Conservation (phyloP, 1,284 basidiomycete genomes). For the Moesziomyces sp. region DNA sequence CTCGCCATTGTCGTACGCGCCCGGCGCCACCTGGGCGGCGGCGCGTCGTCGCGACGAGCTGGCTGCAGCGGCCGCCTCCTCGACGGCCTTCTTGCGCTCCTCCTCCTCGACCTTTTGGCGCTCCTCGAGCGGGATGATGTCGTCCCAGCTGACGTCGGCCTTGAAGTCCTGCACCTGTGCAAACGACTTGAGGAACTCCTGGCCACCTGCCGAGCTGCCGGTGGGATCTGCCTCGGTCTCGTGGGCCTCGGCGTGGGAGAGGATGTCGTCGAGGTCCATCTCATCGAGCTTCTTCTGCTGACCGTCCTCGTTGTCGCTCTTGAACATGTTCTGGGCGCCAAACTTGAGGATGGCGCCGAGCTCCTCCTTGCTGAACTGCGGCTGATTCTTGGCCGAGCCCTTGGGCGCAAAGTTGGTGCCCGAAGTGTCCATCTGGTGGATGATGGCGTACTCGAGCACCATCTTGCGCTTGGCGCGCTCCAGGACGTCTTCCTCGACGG, state of each 20-base stretch:
- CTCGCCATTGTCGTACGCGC: conserved; percentile 76
- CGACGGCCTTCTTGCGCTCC: conserved; percentile 70
- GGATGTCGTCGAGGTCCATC: conserved; percentile 98
- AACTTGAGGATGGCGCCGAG: conserved; percentile 98
- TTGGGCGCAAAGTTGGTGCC: conserved; percentile 91
- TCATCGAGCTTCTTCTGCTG: conserved; percentile 97
- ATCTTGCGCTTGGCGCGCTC: conserved; percentile 99
- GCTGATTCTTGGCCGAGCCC: conserved; percentile 59
- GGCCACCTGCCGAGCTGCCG: conserved; percentile 90
- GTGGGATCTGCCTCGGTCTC: conserved; percentile 80
- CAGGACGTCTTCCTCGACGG: conserved; percentile 97
- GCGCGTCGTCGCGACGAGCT: conserved; percentile 72
- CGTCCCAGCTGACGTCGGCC: conserved; percentile 94
- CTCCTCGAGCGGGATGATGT: conserved; percentile 95
- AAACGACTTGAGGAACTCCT: conserved; percentile 94
- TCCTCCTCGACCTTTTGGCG: conserved; percentile 80
- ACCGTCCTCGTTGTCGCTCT: conserved; percentile 86
- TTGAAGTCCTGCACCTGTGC: conserved; percentile 97
- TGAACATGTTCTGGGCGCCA: conserved; percentile 99
- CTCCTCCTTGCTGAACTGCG: conserved; percentile 95
- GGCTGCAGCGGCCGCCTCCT: conserved; percentile 72
- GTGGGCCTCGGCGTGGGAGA: conserved; percentile 95
- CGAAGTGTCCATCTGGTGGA: conserved; percentile 99
- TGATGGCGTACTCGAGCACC: conserved; percentile 99
- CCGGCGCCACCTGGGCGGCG: conserved; percentile 77